These are phyloP conservation scores for Lodderomyces orthopsilosis DNA, from an alignment of 1,139 yeast genomes.

Conservation along the genomic window DNA sequence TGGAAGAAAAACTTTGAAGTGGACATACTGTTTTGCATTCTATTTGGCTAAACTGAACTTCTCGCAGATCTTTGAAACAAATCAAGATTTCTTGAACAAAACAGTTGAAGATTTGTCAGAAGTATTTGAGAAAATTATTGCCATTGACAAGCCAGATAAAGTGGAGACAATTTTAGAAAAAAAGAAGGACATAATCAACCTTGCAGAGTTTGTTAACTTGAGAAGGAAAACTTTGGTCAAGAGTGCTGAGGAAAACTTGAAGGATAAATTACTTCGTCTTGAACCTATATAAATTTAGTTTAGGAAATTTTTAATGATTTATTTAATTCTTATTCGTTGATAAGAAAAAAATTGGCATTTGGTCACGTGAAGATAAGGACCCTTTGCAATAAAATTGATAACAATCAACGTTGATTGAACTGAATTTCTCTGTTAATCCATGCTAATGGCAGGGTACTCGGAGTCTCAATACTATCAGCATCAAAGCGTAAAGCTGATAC, in stretches of 20 bases:
- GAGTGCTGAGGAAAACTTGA: constrained; percentile 44
- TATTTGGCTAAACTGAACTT: constrained; percentile 53
- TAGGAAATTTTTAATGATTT: constrained; percentile 34
- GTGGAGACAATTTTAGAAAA: constrained; percentile 41
- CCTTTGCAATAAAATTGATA: neutral
- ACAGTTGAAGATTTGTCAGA: constrained; percentile 81
- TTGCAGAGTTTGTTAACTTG: constrained; percentile 43
- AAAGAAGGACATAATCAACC: constrained; percentile 50
- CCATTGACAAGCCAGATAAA: constrained; percentile 35
- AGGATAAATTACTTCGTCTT: constrained; percentile 23
- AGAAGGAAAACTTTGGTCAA: constrained; percentile 51
- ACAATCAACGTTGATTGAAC: neutral
- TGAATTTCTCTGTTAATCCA: too few species aligned
- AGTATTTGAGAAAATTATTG: constrained; percentile 58
- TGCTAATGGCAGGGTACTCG: neutral
- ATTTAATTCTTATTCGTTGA: constrained; percentile 11
- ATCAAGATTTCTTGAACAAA: constrained; percentile 66
- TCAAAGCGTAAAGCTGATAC: neutral
- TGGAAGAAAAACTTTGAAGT: constrained; percentile 77
- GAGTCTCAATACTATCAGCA: neutral
- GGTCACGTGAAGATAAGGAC: constrained; percentile 10
- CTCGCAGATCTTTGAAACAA: constrained; percentile 66
- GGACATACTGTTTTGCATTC: constrained; percentile 87
- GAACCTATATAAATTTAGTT: constrained; percentile 24
- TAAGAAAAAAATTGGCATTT: neutral